phyloP scores from a whole-genome alignment of 192 early-diverging fungal species.

The Chytriomyces sp. region DNA sequence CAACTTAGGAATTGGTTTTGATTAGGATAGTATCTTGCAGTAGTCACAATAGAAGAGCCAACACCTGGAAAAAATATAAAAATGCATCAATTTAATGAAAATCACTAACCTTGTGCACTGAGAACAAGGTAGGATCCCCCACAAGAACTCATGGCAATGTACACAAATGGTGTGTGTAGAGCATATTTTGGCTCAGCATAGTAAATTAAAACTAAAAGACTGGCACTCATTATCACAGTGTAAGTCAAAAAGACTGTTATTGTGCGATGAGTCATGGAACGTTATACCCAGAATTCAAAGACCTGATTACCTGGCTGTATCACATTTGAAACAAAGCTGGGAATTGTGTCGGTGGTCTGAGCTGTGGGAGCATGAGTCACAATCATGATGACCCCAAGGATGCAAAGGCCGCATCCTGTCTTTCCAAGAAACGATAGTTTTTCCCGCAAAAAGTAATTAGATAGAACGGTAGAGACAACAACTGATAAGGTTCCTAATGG shows the following conservation, averaged over 20 bases:
- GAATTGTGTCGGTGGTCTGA: constrained; percentile 43
- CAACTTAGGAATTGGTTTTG: constrained; percentile 68
- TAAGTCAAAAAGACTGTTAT: constrained; percentile 47
- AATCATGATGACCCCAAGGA: constrained; percentile 60
- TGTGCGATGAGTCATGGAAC: background rate
- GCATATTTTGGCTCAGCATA: constrained; percentile 63
- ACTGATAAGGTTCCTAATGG: constrained; percentile 91
- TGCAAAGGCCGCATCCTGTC: constrained; percentile 65
- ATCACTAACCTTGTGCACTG: background rate
- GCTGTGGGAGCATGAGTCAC: constrained; percentile 52
- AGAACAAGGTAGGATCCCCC: background rate
- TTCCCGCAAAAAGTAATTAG: constrained; percentile 60
- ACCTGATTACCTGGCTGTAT: constrained; percentile 58
- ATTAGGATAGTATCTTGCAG: constrained; percentile 36
- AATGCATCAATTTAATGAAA: too few relatives aligned
- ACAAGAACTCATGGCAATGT: constrained; percentile 53
- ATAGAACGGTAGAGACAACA: constrained; percentile 70
- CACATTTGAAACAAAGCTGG: constrained; percentile 46
- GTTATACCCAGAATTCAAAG: too few relatives aligned
- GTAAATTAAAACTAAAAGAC: constrained; percentile 48
- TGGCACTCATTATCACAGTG: constrained; percentile 41
- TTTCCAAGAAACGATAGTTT: constrained; percentile 59
- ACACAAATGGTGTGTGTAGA: constrained; percentile 51
- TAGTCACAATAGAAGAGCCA: constrained; percentile 67
- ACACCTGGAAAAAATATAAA: constrained; percentile 66